Percentiles rank a stretch among this genome's conserved stretches.
Evolutionary conservation across 1,139 yeast species (phyloP).

Genomic region (Saccharomycopsis hybrid): DNA sequence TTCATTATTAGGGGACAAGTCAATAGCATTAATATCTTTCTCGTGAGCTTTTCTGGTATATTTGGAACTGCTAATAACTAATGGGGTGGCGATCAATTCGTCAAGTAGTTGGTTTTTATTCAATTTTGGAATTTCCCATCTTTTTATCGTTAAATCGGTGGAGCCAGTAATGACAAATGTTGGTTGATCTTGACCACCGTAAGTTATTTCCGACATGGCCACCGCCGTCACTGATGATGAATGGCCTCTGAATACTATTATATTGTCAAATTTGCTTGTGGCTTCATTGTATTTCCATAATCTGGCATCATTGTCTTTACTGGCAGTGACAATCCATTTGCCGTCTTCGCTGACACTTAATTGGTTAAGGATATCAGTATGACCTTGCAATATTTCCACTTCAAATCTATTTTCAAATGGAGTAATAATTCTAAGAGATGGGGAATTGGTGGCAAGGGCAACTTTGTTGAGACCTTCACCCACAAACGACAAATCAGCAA

Average conservation of each 20-base stretch:
- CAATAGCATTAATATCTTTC: slow-evolving; percentile 86
- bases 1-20: slow-evolving; percentile 83
- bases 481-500: slow-evolving; percentile 78
- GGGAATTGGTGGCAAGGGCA: slow-evolving; percentile 91
- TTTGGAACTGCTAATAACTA: slow-evolving; percentile 47
- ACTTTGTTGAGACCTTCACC: slow-evolving; percentile 53
- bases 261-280: slow-evolving; percentile 35
- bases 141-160: slow-evolving; percentile 81
- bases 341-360: slow-evolving; percentile 78
- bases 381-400: slow-evolving; percentile 67
- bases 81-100: slow-evolving; percentile 29
- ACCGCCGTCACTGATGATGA: slow-evolving; percentile 83
- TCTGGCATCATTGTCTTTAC: slow-evolving; percentile 83
- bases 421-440: slow-evolving; percentile 72
- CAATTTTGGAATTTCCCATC: slow-evolving; percentile 68
- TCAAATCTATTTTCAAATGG: slow-evolving; percentile 49
- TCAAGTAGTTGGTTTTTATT: slow-evolving; percentile 30
- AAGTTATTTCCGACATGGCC: slow-evolving; percentile 57
- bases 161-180: slow-evolving; percentile 78
- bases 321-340: slow-evolving; percentile 82
- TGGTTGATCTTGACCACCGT: slow-evolving; percentile 41
- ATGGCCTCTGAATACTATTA: slow-evolving; percentile 60
- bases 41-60: slow-evolving; percentile 96
- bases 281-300: slow-evolving; percentile 62
- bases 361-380: slow-evolving; percentile 75